phyloP scores from a whole-genome alignment of 2,329 filamentous ascomycete genomes.

The Pseudohalonectria lignicola region DNA sequence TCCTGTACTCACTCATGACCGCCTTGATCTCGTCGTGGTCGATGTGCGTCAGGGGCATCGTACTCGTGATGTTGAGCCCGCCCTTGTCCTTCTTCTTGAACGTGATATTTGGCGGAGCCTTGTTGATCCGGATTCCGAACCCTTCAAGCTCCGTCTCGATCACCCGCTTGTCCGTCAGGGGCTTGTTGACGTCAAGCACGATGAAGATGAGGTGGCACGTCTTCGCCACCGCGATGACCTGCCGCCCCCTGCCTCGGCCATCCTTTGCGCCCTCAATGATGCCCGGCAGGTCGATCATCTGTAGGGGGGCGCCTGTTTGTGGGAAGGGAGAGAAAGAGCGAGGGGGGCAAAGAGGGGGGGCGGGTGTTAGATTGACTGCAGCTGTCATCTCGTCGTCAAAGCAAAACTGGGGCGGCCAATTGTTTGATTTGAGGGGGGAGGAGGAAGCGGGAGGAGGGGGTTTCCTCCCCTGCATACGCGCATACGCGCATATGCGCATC shows the following conservation, averaged over 20 bases:
- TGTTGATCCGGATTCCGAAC: conserved; percentile 97
- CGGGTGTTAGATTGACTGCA: too few relatives aligned
- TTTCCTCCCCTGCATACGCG: too few relatives aligned
- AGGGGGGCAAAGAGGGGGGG: too few relatives aligned
- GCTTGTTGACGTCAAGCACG: conserved; percentile 96
- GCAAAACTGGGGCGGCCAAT: too few relatives aligned
- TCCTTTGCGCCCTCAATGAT: conserved; percentile 99
- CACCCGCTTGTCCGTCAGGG: conserved; percentile 88
- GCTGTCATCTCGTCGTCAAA: too few relatives aligned
- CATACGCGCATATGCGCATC: too few relatives aligned
- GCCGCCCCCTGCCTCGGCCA: conserved; percentile 90
- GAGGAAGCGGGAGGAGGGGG: too few relatives aligned
- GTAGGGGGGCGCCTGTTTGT: conserved; percentile 66
- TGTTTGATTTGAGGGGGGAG: too few relatives aligned
- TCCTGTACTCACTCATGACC: conserved; percentile 94
- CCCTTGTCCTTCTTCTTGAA: conserved; percentile 99
- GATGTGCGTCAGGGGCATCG: conserved; percentile 83
- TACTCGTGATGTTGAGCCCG: conserved; percentile 91
- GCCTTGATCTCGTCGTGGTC: conserved; percentile 95
- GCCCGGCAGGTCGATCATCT: conserved; percentile 96
- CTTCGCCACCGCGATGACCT: conserved; percentile 98
- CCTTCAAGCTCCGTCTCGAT: conserved; percentile 94
- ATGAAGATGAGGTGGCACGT: conserved; percentile 99
- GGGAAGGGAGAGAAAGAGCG: conserved; percentile 2
- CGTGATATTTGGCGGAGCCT: conserved; percentile 93